phyloP scores from a whole-genome alignment of 768 basidiomycete species.

The Podaxis sp. region DNA sequence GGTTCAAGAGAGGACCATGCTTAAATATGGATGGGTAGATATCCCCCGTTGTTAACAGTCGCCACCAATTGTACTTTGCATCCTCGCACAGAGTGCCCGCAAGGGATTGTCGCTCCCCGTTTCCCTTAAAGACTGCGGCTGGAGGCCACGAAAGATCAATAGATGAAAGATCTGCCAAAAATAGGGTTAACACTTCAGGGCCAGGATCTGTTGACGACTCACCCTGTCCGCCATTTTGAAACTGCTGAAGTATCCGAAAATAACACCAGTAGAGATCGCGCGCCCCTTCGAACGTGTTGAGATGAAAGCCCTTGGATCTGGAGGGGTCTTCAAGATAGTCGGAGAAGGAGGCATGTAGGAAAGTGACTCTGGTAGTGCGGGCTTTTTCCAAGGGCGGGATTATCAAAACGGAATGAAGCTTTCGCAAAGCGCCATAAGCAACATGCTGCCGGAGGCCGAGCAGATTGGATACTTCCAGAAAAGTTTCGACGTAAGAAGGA shows the following conservation, averaged over 20 bases:
- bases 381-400: background rate
- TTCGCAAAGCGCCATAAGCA: background rate
- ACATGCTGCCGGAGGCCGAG: background rate
- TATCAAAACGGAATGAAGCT: background rate
- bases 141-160: too few relatives aligned
- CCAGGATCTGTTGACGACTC: too few relatives aligned
- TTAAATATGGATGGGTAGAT: too few relatives aligned
- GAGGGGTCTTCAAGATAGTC: background rate
- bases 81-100: too few relatives aligned
- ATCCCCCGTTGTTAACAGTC: too few relatives aligned
- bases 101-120: too few relatives aligned
- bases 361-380: background rate
- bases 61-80: too few relatives aligned
- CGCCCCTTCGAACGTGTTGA: background rate
- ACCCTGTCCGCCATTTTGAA: too few relatives aligned
- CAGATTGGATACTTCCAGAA: background rate
- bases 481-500: background rate
- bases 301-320: background rate
- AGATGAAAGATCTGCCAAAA: too few relatives aligned
- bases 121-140: rapidly evolving
- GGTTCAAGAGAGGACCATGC: too few relatives aligned
- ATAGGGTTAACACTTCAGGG: rapidly evolving
- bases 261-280: too few relatives aligned
- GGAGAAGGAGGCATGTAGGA: background rate
- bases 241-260: too few relatives aligned